These are phyloP conservation scores for Verticillium albo-atrum DNA, from an alignment of 2,329 filamentous ascomycete species.

Conservation along the genomic window DNA sequence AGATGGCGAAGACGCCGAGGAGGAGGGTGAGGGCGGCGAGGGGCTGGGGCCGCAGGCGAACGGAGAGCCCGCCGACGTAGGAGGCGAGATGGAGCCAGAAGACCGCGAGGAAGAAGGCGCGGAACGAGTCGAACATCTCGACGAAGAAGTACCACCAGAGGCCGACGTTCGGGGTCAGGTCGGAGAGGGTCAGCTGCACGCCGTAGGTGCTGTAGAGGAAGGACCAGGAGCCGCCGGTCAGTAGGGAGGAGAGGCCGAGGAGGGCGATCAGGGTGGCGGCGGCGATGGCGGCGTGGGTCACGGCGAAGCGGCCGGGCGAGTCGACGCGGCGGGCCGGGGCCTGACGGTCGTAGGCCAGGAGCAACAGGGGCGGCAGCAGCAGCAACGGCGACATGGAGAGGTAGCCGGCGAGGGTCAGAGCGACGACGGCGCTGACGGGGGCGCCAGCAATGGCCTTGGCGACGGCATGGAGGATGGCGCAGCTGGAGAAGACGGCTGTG, in stretches of 20 bases:
- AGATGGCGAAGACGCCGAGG: constrained; percentile 85
- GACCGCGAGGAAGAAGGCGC: constrained; percentile 92
- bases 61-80: constrained; percentile 81
- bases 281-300: constrained; percentile 49
- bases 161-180: constrained; percentile 90
- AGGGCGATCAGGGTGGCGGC: constrained; percentile 53
- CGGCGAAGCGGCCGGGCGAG: constrained; percentile 45
- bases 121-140: constrained; percentile 98
- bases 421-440: constrained; percentile 72
- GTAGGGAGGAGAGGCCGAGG: constrained; percentile 65
- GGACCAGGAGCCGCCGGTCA: constrained; percentile 77
- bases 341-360: constrained; percentile 74
- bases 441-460: constrained; percentile 73
- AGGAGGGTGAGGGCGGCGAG: constrained; percentile 81
- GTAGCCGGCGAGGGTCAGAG: constrained; percentile 83
- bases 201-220: constrained; percentile 89
- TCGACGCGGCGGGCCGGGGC: constrained; percentile 20
- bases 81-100: constrained; percentile 95
- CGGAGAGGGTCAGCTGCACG: constrained; percentile 83
- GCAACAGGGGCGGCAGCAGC: constrained; percentile 74
- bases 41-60: constrained; percentile 80
- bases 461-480: constrained; percentile 80
- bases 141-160: constrained; percentile 99
- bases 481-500: constrained; percentile 83
- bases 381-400: constrained; percentile 88